Conservation (phyloP, 2,329 filamentous ascomycete genomes). For the Colletotrichum destructivum region DNA sequence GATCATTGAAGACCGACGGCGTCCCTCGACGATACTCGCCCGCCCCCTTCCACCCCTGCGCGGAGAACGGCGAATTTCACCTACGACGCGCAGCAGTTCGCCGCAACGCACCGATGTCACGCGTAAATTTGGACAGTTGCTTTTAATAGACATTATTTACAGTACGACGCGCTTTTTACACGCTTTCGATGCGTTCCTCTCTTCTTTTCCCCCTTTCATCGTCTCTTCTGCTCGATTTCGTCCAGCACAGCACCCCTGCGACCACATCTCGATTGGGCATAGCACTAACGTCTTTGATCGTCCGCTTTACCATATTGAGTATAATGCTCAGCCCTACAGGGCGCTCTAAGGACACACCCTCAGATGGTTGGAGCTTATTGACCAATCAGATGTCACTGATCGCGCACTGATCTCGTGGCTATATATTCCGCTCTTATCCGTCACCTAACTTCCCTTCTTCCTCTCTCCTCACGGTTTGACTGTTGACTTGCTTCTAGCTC, state of each 20-base stretch:
- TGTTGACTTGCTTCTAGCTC: slow-evolving; percentile 18
- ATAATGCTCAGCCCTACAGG: not conserved
- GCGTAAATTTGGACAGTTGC: not conserved
- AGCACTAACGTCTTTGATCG: accelerated
- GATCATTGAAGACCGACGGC: not conserved
- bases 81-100: slow-evolving; percentile 2
- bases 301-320: not conserved
- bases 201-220: not conserved
- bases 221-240: not conserved
- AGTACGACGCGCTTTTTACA: not conserved
- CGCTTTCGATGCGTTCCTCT: not conserved
- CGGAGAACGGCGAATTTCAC: not conserved
- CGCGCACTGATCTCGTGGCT: not conserved
- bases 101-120: not conserved
- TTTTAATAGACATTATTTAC: not conserved
- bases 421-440: not conserved
- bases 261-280: not conserved
- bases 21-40: not conserved
- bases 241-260: not conserved
- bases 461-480: slow-evolving; percentile 18
- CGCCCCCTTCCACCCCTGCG: not conserved
- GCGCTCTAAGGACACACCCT: not conserved
- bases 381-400: slow-evolving; percentile 15
- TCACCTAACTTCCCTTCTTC: slow-evolving; percentile 1
- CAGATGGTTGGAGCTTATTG: accelerated